Evolutionary conservation across 352 stramenopile species (phyloP), one percentile per base, ranked within the genome.

Genomic region (Phytophthora megakarya): DNA sequence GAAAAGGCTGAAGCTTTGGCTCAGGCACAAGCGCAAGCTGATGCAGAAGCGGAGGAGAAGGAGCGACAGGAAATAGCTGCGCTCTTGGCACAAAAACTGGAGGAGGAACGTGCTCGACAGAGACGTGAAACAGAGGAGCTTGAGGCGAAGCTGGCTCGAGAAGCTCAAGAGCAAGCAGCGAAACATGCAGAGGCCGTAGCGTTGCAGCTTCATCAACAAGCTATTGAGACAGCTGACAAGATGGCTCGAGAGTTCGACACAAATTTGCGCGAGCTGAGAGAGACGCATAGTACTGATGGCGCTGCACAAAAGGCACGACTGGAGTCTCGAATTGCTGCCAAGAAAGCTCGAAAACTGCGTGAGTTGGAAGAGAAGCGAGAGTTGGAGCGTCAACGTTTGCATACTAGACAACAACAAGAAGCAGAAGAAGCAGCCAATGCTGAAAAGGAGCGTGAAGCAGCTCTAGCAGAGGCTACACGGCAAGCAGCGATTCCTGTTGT

Each of bases 271-370:
- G 81, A 86, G 54, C 67, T 92, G 28, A 72, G 57, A 8, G 67
- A 86, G 46, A 78, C 69, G n/a, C 75, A 91, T 58, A 71, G 80
- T 30, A 79, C 67, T 4, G 86, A 95, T 51, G 68, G 77, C 5
- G 54, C 65, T 16, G 75, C 72, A 3, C 86, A 95, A 40, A 92
- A 90, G 56, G 70, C 73, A 38, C 89, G 88, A 37, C 75, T 95
- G 10, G 82, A 91, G 54, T 74, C 77, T 43, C 77, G 86, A 30
- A 82, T 95, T 12, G 83, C 79, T 1, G 78, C 81, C 5, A 94
- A 91, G 69, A 90, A 91, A 63, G 65, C 89, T 30, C 89, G 87
- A 19, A 93, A 92, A 45, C 56, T 88, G 19, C 72, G 78, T 51
- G 83, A 95, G 21, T 64, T 95, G 2, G 78, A 92, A 51, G 79